Percentiles rank a stretch among this genome's conserved stretches.
Evolutionary conservation across 192 early-diverging fungal genomes (phyloP).

Genomic region (Polychytrium aggregatum): DNA sequence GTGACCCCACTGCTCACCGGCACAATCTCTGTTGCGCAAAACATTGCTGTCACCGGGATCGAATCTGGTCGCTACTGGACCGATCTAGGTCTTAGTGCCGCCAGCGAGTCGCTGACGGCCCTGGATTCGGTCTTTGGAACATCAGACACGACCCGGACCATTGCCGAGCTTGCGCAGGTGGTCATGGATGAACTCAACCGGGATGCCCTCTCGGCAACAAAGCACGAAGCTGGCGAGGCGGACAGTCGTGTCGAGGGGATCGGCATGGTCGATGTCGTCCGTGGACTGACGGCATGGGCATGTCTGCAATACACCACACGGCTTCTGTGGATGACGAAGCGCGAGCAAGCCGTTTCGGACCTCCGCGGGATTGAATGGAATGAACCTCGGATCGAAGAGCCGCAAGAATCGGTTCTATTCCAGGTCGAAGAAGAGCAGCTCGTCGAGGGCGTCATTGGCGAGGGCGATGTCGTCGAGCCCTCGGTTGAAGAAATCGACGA

Average conservation of each 20-base stretch:
- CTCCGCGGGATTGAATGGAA: background rate
- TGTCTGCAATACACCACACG: slow-evolving; percentile 19
- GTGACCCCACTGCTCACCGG: slow-evolving; percentile 16
- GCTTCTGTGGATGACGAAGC: slow-evolving; percentile 7
- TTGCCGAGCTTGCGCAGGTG: slow-evolving; percentile 17
- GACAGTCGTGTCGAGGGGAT: slow-evolving; percentile 2
- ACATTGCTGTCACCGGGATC: slow-evolving; percentile 23
- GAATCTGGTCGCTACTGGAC: slow-evolving; percentile 28
- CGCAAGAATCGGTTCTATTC: slow-evolving; percentile 11
- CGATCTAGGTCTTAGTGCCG: slow-evolving; percentile 18
- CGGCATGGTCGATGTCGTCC: slow-evolving; percentile 8
- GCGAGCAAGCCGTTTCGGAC: too few relatives aligned
- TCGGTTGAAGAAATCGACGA: too few relatives aligned
- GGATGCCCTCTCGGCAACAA: slow-evolving; percentile 1
- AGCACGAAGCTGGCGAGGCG: background rate
- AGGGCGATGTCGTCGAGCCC: too few relatives aligned
- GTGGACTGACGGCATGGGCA: slow-evolving; percentile 23
- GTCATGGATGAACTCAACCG: slow-evolving; percentile 13
- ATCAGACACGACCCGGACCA: slow-evolving; percentile 14
- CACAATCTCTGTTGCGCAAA: slow-evolving; percentile 23
- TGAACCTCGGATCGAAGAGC: slow-evolving; percentile 1
- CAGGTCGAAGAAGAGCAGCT: slow-evolving; percentile 1
- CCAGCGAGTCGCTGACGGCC: slow-evolving; percentile 6
- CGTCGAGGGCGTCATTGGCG: slow-evolving; percentile 12
- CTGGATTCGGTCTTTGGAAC: slow-evolving; percentile 33